Evolutionary conservation across 2,329 filamentous ascomycete species (phyloP), one percentile per base, ranked within the genome.

Genomic region (Trichothecium sympodiale): DNA sequence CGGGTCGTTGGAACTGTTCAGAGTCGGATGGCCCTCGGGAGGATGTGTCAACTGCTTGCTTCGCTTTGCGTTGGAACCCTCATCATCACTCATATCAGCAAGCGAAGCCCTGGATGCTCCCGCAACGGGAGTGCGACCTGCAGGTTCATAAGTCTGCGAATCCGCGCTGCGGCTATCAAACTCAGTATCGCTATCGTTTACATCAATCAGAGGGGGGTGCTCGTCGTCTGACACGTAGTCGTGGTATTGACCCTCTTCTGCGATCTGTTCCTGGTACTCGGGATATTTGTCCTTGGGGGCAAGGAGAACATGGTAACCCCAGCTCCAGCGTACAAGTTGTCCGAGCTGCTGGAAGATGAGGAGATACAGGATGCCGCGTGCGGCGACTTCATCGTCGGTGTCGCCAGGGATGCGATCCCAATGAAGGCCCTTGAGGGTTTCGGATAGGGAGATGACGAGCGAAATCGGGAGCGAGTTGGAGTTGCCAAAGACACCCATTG

Each of bases 381-480:
- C 89, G 17, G 77, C 88, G 15, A 98, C 91, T 57, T 96, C 86
- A 39, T 94, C 83, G 50, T 96, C 89, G 50, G 93, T 96, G 49
- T 98, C 91, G 36, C 85, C 83, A 0, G 85, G 83, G 34, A 96
- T 76, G 45, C 77, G 81, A 59, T 89, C 81, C 91, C 91, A 98
- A 56, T 96, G 89, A 23, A 98, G 69, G 5, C 91, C 91, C 49
- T 80, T 77, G 38, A 98, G 70, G 1, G 91, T 98, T 54, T 94
- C 83, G 12, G 89, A 93, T 9, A 98, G 71, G 8, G 89, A 95
- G 38, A 96, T 74, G 42, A 98, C 87, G 38, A 98, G 77, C 0
- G 91, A 98, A 42, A 98, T 96, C 1, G 91, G 91, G 15, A 98
- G 72, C 14, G 91, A 96, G 61, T 98, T 98, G 25, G 89, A 96